Percentiles rank a stretch among this genome's conserved stretches.
These are phyloP conservation scores for Candida sp. DNA, from an alignment of 1,139 yeast species.

Conservation along the genomic window DNA sequence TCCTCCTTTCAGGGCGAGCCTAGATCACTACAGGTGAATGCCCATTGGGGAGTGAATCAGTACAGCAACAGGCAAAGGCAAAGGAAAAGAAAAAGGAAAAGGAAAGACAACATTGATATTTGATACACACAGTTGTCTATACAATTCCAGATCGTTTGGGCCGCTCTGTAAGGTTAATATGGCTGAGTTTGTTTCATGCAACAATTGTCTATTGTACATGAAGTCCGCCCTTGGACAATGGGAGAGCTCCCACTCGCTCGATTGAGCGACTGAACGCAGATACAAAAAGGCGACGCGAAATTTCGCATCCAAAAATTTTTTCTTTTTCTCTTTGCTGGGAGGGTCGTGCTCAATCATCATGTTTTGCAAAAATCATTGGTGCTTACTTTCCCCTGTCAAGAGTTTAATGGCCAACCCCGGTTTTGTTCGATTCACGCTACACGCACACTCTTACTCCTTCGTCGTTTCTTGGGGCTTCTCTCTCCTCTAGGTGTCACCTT, in stretches of 20 bases:
- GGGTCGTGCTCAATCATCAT: no score
- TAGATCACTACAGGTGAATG: neutral
- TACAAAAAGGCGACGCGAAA: neutral
- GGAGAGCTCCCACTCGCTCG: no score
- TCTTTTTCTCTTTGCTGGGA: neutral
- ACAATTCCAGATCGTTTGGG: neutral
- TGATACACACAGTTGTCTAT: neutral
- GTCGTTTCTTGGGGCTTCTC: neutral
- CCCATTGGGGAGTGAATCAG: neutral
- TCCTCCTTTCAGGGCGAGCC: neutral
- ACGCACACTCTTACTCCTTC: neutral
- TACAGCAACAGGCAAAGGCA: neutral
- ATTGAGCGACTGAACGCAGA: no score
- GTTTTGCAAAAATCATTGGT: no score
- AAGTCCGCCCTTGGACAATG: neutral
- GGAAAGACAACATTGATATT: neutral
- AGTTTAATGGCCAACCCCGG: neutral
- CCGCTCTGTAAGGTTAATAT: neutral
- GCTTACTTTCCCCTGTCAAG: neutral
- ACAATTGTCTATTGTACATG: neutral
- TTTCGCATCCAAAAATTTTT: conserved; percentile 3
- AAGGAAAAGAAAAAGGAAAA: no score
- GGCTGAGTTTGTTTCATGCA: conserved; percentile 1
- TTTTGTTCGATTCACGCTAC: neutral
- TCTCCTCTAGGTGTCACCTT: neutral